Evolutionary conservation across 139 green algal genomes (phyloP).

Genomic region (Bryopsis sp.): DNA sequence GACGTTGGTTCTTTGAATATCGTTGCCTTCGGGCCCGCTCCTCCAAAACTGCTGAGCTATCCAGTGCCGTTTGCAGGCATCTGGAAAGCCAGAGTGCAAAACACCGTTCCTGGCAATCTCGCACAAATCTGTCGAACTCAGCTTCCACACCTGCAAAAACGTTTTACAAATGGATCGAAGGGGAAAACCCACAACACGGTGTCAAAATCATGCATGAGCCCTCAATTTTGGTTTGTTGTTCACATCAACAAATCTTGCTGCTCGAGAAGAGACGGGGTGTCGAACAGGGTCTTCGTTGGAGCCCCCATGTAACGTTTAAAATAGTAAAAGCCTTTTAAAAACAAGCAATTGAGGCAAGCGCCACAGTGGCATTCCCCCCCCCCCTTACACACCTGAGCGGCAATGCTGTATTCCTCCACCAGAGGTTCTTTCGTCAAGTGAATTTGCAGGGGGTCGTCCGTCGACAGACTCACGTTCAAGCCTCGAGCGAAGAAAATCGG

Average conservation of each 20-base stretch:
- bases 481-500: slow-evolving; percentile 94
- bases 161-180: too few species aligned
- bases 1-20: slow-evolving; percentile 98
- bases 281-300: too few species aligned
- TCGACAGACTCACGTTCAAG: slow-evolving; percentile 73
- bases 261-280: too few species aligned
- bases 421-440: slow-evolving; percentile 96
- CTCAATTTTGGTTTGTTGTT: not conserved
- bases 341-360: too few species aligned
- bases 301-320: too few species aligned
- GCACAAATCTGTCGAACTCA: slow-evolving; percentile 87
- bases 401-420: slow-evolving; percentile 98
- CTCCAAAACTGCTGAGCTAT: slow-evolving; percentile 71
- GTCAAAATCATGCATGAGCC: not conserved
- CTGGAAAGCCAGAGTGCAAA: slow-evolving; percentile 88
- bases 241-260: not conserved
- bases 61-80: slow-evolving; percentile 76
- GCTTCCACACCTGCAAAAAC: slow-evolving; percentile 87
- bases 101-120: slow-evolving; percentile 95
- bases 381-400: slow-evolving; percentile 67
- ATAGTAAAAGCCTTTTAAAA: too few species aligned
- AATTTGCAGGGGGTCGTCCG: slow-evolving; percentile 74
- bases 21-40: slow-evolving; percentile 82
- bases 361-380: not conserved
- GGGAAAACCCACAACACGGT: too few species aligned